Evolutionary conservation across 331 rosid species (phyloP).

Genomic region (Quercus lobata): DNA sequence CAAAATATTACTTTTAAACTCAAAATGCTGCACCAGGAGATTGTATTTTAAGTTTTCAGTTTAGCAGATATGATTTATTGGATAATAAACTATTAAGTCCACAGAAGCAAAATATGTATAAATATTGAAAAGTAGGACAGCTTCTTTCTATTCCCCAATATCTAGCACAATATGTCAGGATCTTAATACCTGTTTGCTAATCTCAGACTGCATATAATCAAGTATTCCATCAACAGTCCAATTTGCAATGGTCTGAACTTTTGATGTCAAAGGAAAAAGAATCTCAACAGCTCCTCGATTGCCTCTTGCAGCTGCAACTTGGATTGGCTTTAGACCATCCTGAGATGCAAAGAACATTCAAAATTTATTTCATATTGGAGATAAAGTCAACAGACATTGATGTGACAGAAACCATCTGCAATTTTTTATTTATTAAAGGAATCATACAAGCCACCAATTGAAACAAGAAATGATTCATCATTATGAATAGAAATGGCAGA

Average conservation of each 20-base stretch:
- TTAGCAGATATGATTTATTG: background rate
- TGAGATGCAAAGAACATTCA: conserved; percentile 35
- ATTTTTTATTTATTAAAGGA: background rate
- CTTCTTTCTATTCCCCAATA: conserved; percentile 5
- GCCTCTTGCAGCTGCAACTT: conserved; percentile 77
- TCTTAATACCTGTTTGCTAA: conserved; percentile 55
- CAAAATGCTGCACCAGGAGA: background rate
- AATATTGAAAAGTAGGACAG: background rate
- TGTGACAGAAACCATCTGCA: background rate
- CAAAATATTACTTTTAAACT: background rate
- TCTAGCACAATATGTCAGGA: conserved; percentile 1
- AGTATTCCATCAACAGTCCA: conserved; percentile 80
- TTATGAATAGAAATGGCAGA: background rate
- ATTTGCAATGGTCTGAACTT: conserved; percentile 47
- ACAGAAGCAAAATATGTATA: background rate
- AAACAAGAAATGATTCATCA: background rate
- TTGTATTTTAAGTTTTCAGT: background rate
- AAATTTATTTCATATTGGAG: conserved; percentile 4
- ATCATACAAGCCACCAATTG: background rate
- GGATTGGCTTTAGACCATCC: conserved; percentile 87
- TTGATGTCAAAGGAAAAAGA: conserved; percentile 75
- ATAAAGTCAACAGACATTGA: conserved; percentile 1
- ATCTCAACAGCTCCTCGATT: conserved; percentile 59
- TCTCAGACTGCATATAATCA: conserved; percentile 63
- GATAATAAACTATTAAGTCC: background rate